Percentiles rank a stretch among this genome's conserved stretches.
Conservation (phyloP, 148 eudicot species). For the Hydrangea macrophylla region DNA sequence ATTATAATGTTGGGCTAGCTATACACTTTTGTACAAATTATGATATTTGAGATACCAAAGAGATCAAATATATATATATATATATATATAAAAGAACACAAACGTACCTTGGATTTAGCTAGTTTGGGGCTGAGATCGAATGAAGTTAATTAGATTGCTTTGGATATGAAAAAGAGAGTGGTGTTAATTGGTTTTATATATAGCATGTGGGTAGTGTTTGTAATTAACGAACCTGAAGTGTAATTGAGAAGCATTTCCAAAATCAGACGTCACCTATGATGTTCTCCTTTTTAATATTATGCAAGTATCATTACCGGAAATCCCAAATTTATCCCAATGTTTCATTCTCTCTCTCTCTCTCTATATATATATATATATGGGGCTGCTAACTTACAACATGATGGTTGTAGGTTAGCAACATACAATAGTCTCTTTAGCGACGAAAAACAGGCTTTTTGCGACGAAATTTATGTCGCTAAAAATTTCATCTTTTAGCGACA, state of each 20-base stretch:
- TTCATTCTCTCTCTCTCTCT: not conserved
- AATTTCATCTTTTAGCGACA: too few relatives aligned
- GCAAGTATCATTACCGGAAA: conserved; percentile 3
- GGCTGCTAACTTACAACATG: too few relatives aligned
- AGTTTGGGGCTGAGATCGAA: not conserved
- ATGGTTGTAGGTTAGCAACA: too few relatives aligned
- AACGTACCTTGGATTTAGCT: conserved; percentile 6
- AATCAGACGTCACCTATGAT: not conserved
- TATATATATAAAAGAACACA: not conserved
- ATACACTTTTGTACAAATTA: too few relatives aligned
- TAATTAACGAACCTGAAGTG: conserved; percentile 9
- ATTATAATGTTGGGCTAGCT: too few relatives aligned
- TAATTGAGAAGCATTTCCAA: not conserved
- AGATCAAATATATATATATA: too few relatives aligned
- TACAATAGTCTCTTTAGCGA: too few relatives aligned
- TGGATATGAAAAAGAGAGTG: not conserved
- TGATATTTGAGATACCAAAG: not conserved
- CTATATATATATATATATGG: too few relatives aligned
- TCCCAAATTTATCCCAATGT: not conserved
- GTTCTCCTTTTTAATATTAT: not conserved
- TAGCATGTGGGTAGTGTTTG: conserved; percentile 6
- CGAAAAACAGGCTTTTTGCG: too few relatives aligned
- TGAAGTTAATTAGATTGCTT: not conserved
- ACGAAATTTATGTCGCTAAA: too few relatives aligned
- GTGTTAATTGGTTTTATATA: conserved; percentile 19